Percentiles rank a stretch among this genome's conserved stretches.
Evolutionary conservation across 2,329 filamentous ascomycete species (phyloP).

Genomic region (Thyridium curvatum): DNA sequence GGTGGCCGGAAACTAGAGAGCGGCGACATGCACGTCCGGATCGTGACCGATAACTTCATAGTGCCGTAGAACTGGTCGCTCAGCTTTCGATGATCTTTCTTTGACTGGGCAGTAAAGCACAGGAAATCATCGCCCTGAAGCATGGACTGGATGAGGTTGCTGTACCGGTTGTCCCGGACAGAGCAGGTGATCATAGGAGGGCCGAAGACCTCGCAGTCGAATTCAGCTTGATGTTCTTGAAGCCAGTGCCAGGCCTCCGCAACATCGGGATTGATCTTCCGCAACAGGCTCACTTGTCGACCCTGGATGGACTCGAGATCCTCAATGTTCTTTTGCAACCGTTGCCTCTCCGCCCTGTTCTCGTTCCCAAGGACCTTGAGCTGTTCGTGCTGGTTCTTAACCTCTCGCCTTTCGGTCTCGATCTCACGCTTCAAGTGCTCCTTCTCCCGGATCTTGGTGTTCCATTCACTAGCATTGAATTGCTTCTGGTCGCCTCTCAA

Average conservation of each 20-base stretch:
- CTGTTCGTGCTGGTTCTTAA: constrained; percentile 23
- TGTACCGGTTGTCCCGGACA: constrained; percentile 64
- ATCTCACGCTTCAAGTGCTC: constrained; percentile 51
- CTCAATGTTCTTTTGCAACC: constrained; percentile 41
- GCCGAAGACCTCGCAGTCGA: constrained; percentile 72
- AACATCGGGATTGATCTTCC: constrained; percentile 54
- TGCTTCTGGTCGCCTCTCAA: constrained; percentile 55
- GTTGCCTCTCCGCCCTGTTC: constrained; percentile 28
- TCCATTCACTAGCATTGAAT: constrained; percentile 66
- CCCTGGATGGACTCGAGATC: constrained; percentile 69
- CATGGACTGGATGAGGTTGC: constrained; percentile 46
- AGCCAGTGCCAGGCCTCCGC: constrained; percentile 77
- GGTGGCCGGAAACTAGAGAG: constrained; percentile 50
- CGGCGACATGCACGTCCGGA: constrained; percentile 55
- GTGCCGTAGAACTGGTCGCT: constrained; percentile 56
- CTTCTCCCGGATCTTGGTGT: constrained; percentile 61
- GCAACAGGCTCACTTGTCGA: constrained; percentile 63
- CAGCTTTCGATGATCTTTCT: constrained; percentile 68
- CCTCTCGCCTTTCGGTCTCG: constrained; percentile 30
- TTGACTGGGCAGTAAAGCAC: constrained; percentile 73
- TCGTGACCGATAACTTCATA: constrained; percentile 64
- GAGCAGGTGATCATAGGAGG: constrained; percentile 77
- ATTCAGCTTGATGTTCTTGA: constrained; percentile 59
- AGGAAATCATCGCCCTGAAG: constrained; percentile 45
- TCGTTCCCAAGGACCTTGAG: constrained; percentile 33